phyloP scores from a whole-genome alignment of 345 rosid genomes.

The Xanthoceras sorbifolium region DNA sequence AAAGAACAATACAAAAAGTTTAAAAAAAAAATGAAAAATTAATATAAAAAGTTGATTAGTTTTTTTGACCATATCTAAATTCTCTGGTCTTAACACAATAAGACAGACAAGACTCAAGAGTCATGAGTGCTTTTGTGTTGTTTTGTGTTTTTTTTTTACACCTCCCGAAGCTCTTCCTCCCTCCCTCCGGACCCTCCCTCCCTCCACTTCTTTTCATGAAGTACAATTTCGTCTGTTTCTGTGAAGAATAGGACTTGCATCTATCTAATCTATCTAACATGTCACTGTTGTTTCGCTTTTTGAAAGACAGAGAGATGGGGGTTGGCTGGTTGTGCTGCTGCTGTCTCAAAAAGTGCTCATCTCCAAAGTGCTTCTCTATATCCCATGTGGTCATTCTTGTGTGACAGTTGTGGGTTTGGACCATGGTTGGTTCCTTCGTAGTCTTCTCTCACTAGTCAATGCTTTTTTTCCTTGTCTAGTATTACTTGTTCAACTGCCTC shows the following conservation, averaged over 20 bases:
- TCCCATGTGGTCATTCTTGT: conserved; percentile 8
- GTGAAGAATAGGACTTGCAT: neutral
- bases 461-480: conserved; percentile 26
- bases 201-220: conserved; percentile 26
- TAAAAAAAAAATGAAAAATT: neutral
- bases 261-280: neutral
- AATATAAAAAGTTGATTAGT: neutral
- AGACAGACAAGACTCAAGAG: neutral
- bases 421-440: conserved; percentile 6
- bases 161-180: conserved; percentile 29
- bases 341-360: neutral
- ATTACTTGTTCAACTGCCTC: conserved; percentile 28
- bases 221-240: conserved; percentile 28
- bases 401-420: conserved; percentile 1
- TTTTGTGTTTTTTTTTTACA: neutral
- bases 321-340: neutral
- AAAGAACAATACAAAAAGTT: neutral
- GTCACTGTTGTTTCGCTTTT: conserved; percentile 19
- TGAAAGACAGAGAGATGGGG: conserved; percentile 15
- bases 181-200: too few species aligned
- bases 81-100: neutral
- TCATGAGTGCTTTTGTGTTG: neutral
- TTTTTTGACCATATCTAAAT: neutral
- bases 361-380: too few species aligned
- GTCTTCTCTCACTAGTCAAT: conserved; percentile 23